Evolutionary conservation across 176 grass and related monocot species (phyloP).

Genomic region (Dactylis glomerata): DNA sequence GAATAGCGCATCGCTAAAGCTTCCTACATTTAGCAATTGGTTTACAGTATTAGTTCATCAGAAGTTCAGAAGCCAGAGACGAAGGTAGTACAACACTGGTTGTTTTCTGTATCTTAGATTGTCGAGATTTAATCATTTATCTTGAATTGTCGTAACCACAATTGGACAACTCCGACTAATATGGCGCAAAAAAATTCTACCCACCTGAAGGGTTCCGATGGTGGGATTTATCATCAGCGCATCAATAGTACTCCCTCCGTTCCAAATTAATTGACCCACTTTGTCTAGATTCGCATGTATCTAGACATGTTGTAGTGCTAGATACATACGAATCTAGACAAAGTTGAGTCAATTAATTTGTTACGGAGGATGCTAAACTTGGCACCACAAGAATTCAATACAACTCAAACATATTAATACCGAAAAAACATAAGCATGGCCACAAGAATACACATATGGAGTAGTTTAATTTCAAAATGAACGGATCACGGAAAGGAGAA

Average conservation of each 20-base stretch:
- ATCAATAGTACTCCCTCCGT: not conserved
- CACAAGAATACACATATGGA: not conserved
- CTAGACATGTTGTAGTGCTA: too few species aligned
- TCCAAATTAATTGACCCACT: too few species aligned
- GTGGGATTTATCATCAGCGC: not conserved
- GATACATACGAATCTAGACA: too few species aligned
- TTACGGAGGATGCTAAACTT: not conserved
- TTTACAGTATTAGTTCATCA: not conserved
- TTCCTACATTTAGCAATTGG: constrained; percentile 27
- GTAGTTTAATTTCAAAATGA: not conserved
- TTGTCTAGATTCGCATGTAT: too few species aligned
- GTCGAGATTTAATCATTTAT: not conserved
- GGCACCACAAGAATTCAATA: not conserved
- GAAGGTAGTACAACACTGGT: not conserved
- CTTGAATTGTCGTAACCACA: not conserved
- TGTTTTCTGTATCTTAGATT: not conserved
- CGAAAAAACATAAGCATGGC: not conserved
- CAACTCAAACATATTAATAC: not conserved
- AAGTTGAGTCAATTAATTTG: too few species aligned
- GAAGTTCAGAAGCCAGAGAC: not conserved
- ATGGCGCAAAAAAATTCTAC: not conserved
- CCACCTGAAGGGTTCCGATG: not conserved
- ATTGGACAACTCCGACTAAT: not conserved
- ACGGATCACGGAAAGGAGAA: not conserved
- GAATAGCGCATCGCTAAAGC: constrained; percentile 46